Base-by-base conservation (phyloP, 2,329 filamentous ascomycete species). In the Alternaria infectoria region DNA sequence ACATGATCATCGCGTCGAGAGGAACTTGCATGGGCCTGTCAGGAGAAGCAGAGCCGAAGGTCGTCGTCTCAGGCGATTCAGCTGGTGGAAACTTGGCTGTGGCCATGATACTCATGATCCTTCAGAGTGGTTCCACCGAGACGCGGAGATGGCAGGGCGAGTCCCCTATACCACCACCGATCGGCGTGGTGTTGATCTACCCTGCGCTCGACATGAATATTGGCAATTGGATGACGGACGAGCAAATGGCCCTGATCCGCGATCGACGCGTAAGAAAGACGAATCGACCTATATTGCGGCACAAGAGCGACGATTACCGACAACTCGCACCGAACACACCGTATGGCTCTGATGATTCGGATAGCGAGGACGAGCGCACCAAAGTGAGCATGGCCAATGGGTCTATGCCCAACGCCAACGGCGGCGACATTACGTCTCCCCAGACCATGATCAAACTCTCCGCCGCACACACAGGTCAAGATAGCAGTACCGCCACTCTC, bases 171-270 rank as follows among this genome's bases (percentile, higher is more conserved):
- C 84, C 97, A 6, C 91, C 93, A 0, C 96, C 96, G 0, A 91
- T 92, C 56, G 95, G 93, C 0, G 81, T 98, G 8, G 86, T 98
- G 0, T 85, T 97, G 52, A 89, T 96, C 62, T 99, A 99, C 74
- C 96, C 96, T 1, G 90, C 91, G 0, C 83, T 99, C 62, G 96
- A 98, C 74, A 93, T 98, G 91, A 97, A 97, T 74, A 98, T 98
- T 69, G 93, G 93, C 40, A 97, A 94, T 79, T 99, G 96, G 96
- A 98, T 99, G 94, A 94, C 93, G 0, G 95, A 98, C 72, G 95
- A 98, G 79, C 94, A 99, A 77, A 97, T 98, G 93, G 89, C 93
- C 0, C 83, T 99, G 64, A 97, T 99, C 67, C 90, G 93, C 68
- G 94, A 97, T 67, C 89, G 93, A 11, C 87, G 89, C 61, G 89